Conservation (phyloP, 2,329 filamentous ascomycete genomes). For the Xylariaceae sp. region DNA sequence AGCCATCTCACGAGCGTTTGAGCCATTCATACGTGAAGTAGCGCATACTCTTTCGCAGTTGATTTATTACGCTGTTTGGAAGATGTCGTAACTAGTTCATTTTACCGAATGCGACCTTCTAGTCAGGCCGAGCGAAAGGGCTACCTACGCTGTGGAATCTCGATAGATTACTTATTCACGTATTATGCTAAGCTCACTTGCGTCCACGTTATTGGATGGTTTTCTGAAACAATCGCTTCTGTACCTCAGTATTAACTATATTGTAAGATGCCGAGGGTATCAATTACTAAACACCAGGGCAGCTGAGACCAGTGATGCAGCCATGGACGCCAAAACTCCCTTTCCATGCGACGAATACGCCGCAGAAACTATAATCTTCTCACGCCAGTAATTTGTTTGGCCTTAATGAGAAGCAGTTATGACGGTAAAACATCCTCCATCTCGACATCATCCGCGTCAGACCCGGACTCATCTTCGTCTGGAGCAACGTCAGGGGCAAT, state of each 20-base stretch:
- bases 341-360: slow-evolving; percentile 11
- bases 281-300: slow-evolving; percentile 24
- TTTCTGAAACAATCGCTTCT: slow-evolving; percentile 1
- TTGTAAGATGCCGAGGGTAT: slow-evolving; percentile 31
- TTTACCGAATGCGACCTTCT: too few species aligned
- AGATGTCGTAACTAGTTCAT: not conserved
- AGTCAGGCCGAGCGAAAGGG: too few species aligned
- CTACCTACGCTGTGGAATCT: too few species aligned
- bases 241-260: slow-evolving; percentile 15
- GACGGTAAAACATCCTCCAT: slow-evolving; percentile 73
- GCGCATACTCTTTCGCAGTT: not conserved
- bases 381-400: not conserved
- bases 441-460: slow-evolving; percentile 67
- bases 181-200: not conserved
- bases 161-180: not conserved
- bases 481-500: slow-evolving; percentile 49
- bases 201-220: not conserved
- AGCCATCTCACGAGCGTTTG: not conserved
- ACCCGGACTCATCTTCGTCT: slow-evolving; percentile 59
- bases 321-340: slow-evolving; percentile 25
- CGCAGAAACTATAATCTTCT: not conserved
- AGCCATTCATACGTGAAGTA: not conserved
- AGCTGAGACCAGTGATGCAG: slow-evolving; percentile 4
- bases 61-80: not conserved
- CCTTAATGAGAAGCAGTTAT: slow-evolving; percentile 13